Conservation (phyloP, 2,329 filamentous ascomycete genomes). For the Celoporthe dispersa region DNA sequence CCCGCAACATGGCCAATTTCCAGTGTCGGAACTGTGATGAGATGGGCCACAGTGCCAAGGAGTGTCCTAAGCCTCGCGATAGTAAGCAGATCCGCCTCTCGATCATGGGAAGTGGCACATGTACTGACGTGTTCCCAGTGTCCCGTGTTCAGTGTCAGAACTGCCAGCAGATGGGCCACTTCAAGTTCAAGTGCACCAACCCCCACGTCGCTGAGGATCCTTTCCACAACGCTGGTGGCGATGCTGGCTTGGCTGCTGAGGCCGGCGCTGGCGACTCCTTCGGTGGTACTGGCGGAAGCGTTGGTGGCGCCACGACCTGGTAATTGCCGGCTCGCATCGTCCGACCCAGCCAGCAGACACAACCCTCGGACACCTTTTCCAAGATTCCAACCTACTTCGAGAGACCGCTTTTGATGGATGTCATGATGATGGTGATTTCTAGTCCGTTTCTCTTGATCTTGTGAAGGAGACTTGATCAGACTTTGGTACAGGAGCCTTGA, state of each 20-base stretch:
- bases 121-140: constrained; percentile 37
- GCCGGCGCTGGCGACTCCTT: constrained; percentile 23
- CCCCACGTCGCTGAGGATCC: constrained; percentile 36
- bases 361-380: background rate
- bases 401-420: background rate
- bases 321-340: constrained; percentile 1
- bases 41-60: constrained; percentile 51
- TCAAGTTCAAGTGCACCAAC: constrained; percentile 45
- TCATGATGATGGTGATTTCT: constrained; percentile 5
- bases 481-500: background rate
- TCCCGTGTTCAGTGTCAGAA: constrained; percentile 63
- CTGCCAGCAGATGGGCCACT: constrained; percentile 56
- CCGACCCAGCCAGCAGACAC: background rate
- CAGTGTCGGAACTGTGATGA: constrained; percentile 58
- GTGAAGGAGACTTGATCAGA: background rate
- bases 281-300: constrained; percentile 19
- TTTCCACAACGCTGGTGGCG: constrained; percentile 17
- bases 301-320: constrained; percentile 6
- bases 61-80: constrained; percentile 61
- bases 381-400: background rate
- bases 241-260: constrained; percentile 14
- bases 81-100: constrained; percentile 42
- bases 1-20: constrained; percentile 44
- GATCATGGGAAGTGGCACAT: background rate
- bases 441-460: constrained; percentile 16